phyloP scores from a whole-genome alignment of 2,329 filamentous ascomycete species.

The Stromatinia cepivora region DNA sequence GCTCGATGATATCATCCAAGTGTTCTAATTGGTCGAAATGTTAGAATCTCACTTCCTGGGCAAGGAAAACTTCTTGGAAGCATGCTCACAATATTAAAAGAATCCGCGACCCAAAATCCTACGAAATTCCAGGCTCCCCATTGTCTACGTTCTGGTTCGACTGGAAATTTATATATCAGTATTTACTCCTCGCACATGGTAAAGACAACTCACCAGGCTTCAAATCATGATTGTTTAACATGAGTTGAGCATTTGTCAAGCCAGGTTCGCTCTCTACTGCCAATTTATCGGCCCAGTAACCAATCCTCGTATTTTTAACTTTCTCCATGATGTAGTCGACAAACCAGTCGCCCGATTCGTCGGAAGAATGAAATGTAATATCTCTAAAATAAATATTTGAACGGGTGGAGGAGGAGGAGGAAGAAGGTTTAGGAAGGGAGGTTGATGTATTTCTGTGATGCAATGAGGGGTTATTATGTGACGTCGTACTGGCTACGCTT shows the following conservation, averaged over 20 bases:
- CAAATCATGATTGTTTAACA: conserved; percentile 83
- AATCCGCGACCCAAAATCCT: conserved; percentile 82
- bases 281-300: conserved; percentile 53
- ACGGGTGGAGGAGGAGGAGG: background rate
- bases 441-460: background rate
- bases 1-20: conserved; percentile 88
- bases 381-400: background rate
- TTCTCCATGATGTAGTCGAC: conserved; percentile 46
- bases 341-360: conserved; percentile 40
- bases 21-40: conserved; percentile 55
- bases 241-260: conserved; percentile 74
- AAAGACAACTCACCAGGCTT: conserved; percentile 53
- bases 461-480: background rate
- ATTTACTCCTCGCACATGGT: conserved; percentile 26
- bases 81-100: conserved; percentile 68
- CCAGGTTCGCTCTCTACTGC: conserved; percentile 75
- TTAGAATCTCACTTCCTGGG: conserved; percentile 24
- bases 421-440: background rate
- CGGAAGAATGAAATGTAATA: conserved; percentile 30
- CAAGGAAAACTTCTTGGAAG: background rate
- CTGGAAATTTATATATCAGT: conserved; percentile 41
- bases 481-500: conserved; percentile 7
- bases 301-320: conserved; percentile 34
- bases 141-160: conserved; percentile 76
- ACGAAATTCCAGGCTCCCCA: conserved; percentile 90